phyloP scores from a whole-genome alignment of 768 basidiomycete genomes.

The Russula sp. region DNA sequence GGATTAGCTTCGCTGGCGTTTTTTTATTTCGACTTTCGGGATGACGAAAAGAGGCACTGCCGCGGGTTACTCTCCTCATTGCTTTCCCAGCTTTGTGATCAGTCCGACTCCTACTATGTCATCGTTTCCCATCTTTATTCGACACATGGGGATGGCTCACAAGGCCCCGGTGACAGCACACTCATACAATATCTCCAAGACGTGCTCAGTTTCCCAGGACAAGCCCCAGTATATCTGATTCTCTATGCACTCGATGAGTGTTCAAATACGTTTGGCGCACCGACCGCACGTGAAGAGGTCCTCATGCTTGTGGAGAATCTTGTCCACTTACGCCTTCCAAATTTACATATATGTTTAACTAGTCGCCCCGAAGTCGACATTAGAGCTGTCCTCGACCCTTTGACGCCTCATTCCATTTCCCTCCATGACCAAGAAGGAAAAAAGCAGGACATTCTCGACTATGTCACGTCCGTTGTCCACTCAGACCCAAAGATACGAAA shows the following conservation, averaged over 20 bases:
- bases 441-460: not conserved
- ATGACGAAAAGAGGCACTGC: not conserved
- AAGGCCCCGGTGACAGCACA: not conserved
- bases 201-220: not conserved
- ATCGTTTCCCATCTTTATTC: not conserved
- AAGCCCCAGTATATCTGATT: not conserved
- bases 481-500: not conserved
- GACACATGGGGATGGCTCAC: not conserved
- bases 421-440: not conserved
- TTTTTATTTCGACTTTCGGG: not conserved
- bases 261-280: not conserved
- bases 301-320: not conserved
- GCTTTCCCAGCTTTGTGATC: not conserved
- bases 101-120: not conserved
- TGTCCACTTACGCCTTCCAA: not conserved
- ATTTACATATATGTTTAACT: not conserved
- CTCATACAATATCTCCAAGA: not conserved
- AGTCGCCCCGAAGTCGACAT: not conserved
- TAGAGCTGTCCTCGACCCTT: not conserved
- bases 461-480: not conserved
- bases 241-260: not conserved
- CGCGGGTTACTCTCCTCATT: not conserved
- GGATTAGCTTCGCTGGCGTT: not conserved
- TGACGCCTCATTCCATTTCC: not conserved
- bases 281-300: not conserved